phyloP scores from a whole-genome alignment of 306 rosid species.

The Fagus crenata region DNA sequence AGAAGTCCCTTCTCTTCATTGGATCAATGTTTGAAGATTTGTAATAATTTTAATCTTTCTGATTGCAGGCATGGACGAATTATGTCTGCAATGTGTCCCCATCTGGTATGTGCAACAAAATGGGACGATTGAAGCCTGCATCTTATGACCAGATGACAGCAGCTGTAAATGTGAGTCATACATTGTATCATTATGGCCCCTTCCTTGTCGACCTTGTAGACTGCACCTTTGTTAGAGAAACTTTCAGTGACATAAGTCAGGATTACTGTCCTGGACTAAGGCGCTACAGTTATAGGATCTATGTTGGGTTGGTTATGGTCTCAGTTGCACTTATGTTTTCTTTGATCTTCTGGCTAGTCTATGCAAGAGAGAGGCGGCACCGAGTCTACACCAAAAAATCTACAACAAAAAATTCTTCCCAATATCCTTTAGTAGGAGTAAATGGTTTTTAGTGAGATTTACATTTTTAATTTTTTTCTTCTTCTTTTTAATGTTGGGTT shows the following conservation, averaged over 20 bases:
- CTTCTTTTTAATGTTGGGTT: no score
- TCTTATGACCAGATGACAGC: constrained; percentile 33
- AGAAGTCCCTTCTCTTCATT: no score
- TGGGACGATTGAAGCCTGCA: constrained; percentile 50
- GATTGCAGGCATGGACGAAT: constrained; percentile 39
- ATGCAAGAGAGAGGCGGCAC: constrained; percentile 32
- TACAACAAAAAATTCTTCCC: not conserved
- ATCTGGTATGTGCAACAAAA: constrained; percentile 46
- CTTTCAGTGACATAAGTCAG: constrained; percentile 38
- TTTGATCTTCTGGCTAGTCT: constrained; percentile 48
- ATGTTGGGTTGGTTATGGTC: constrained; percentile 37
- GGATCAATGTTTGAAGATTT: no score
- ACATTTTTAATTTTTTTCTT: no score
- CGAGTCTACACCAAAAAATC: constrained; percentile 18
- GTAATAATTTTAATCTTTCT: not conserved
- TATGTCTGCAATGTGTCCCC: constrained; percentile 40
- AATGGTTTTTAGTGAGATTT: no score
- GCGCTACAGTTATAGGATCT: constrained; percentile 25
- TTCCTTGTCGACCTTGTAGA: constrained; percentile 35
- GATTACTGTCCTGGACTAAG: constrained; percentile 33
- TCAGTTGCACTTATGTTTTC: constrained; percentile 46
- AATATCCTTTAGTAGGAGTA: no score
- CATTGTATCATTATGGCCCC: constrained; percentile 36
- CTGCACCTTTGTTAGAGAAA: constrained; percentile 43
- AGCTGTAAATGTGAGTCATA: constrained; percentile 39